Evolutionary conservation across 2,329 filamentous ascomycete species (phyloP).

Genomic region (Colletotrichum sp.): DNA sequence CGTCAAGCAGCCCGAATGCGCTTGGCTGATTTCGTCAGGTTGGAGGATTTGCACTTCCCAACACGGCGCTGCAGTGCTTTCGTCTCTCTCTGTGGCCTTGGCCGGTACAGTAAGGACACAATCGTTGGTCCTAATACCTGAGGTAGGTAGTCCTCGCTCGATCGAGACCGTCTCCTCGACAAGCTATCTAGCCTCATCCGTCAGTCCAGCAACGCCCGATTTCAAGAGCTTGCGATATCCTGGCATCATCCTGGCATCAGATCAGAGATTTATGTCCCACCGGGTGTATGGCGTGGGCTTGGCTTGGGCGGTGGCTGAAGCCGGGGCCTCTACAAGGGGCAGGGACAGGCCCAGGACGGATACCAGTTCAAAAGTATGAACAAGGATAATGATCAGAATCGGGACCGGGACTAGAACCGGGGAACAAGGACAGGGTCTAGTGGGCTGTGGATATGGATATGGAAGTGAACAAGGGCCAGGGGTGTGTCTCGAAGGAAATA

Average conservation of each 20-base stretch:
- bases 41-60: neutral
- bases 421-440: neutral
- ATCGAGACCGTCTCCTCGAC: conserved; percentile 4
- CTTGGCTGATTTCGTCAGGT: neutral
- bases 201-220: conserved; percentile 14
- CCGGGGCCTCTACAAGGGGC: neutral
- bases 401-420: neutral
- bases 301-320: conserved; percentile 13
- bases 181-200: conserved; percentile 9
- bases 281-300: conserved; percentile 11
- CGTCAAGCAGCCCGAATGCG: neutral
- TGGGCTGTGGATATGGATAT: neutral
- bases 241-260: conserved; percentile 22
- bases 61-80: neutral
- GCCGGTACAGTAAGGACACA: neutral
- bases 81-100: neutral
- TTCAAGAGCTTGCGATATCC: conserved; percentile 7
- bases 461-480: neutral
- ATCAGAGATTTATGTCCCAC: conserved; percentile 17
- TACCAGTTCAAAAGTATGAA: neutral
- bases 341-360: neutral
- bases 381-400: neutral
- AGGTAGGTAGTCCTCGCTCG: neutral
- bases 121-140: neutral
- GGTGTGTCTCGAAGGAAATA: conserved; percentile 5